These are phyloP conservation scores for Penicillium canariense DNA, from an alignment of 495 filamentous ascomycete genomes.

Conservation along the genomic window DNA sequence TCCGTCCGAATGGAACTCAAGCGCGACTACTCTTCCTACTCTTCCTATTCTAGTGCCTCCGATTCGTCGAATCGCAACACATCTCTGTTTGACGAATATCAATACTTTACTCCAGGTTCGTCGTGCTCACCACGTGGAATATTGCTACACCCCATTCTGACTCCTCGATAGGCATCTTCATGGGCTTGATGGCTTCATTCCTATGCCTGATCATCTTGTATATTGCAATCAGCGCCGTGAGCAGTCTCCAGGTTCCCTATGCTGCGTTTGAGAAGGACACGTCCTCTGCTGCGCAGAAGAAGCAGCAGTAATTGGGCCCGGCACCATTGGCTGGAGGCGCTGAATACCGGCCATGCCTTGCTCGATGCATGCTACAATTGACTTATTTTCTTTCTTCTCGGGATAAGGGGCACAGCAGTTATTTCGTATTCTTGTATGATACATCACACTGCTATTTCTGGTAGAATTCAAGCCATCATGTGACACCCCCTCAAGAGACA, in stretches of 20 bases:
- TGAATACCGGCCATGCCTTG: slow-evolving; percentile 7
- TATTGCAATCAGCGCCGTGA: slow-evolving; percentile 70
- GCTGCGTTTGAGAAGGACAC: slow-evolving; percentile 96
- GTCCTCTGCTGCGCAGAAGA: slow-evolving; percentile 81
- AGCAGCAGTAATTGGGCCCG: slow-evolving; percentile 54
- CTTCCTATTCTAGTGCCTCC: slow-evolving; percentile 7
- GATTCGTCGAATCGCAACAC: slow-evolving; percentile 24
- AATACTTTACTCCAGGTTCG: slow-evolving; percentile 76
- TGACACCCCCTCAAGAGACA: slow-evolving; percentile 13
- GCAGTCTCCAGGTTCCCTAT: slow-evolving; percentile 83
- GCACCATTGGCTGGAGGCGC: slow-evolving; percentile 3
- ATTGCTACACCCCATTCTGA: slow-evolving; percentile 7
- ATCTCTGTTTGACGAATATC: slow-evolving; percentile 86
- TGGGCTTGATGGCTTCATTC: slow-evolving; percentile 65
- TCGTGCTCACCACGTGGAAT: slow-evolving; percentile 5
- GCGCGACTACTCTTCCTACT: slow-evolving; percentile 48
- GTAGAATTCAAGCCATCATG: slow-evolving; percentile 23
- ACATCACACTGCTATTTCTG: slow-evolving; percentile 24
- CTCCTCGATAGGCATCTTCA: slow-evolving; percentile 67
- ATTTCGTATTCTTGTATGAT: slow-evolving; percentile 25
- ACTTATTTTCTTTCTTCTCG: slow-evolving; percentile 10
- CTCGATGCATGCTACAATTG: slow-evolving; percentile 18
- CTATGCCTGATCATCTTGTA: slow-evolving; percentile 73
- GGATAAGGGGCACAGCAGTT: slow-evolving; percentile 11
- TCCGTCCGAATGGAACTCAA: slow-evolving; percentile 58